Conservation (phyloP, 23 red algal genomes). For the Gracilaria vermiculophylla region DNA sequence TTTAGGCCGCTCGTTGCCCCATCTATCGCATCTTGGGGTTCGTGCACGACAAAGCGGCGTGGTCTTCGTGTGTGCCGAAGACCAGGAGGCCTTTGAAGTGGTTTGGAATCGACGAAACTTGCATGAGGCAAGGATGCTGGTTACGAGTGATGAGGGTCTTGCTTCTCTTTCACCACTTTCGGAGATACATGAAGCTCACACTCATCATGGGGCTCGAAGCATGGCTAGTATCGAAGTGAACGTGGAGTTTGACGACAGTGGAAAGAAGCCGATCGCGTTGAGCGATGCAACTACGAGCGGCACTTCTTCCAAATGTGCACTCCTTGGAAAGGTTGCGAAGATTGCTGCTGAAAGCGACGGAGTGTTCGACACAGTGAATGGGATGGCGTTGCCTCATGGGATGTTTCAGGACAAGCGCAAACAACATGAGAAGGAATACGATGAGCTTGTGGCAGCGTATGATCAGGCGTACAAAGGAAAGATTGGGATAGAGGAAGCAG, state of each 20-base stretch:
- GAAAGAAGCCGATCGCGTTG: neutral
- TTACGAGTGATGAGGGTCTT: slow-evolving; percentile 21
- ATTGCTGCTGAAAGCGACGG: slow-evolving; percentile 19
- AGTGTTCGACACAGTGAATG: slow-evolving; percentile 31
- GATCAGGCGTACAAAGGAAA: neutral
- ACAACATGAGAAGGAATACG: slow-evolving; percentile 24
- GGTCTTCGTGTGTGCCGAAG: slow-evolving; percentile 79
- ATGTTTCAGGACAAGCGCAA: slow-evolving; percentile 40
- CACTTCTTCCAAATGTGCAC: slow-evolving; percentile 42
- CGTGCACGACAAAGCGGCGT: slow-evolving; percentile 75
- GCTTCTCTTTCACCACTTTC: neutral
- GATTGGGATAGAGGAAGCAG: slow-evolving; percentile 17
- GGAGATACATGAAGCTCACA: neutral
- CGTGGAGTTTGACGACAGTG: slow-evolving; percentile 22
- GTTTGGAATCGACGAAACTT: slow-evolving; percentile 33
- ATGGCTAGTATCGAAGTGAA: neutral
- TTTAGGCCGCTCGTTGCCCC: slow-evolving; percentile 61
- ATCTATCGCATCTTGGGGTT: slow-evolving; percentile 78
- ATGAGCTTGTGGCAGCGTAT: slow-evolving; percentile 1
- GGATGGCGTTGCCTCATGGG: slow-evolving; percentile 62
- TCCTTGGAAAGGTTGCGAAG: slow-evolving; percentile 24
- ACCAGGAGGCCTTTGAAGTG: slow-evolving; percentile 41
- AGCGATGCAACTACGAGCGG: slow-evolving; percentile 31
- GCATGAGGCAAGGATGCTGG: slow-evolving; percentile 5
- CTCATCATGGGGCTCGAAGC: neutral